phyloP scores from a whole-genome alignment of 2,329 filamentous ascomycete species.

The Septoria linicola region DNA sequence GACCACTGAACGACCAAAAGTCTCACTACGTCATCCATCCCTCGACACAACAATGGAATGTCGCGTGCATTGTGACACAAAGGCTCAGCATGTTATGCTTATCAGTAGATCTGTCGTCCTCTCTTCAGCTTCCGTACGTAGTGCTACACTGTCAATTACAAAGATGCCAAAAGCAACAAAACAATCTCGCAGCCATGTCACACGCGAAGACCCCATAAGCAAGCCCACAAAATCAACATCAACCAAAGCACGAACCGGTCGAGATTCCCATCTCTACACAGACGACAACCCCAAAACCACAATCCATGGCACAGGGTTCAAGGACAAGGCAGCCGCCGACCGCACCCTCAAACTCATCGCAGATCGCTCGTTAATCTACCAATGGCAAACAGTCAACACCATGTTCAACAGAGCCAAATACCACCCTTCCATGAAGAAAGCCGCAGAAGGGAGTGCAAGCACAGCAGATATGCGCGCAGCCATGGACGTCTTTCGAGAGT shows the following conservation, averaged over 20 bases:
- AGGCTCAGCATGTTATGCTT: too few species aligned
- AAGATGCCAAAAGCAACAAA: too few species aligned
- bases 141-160: too few species aligned
- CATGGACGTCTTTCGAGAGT: constrained; percentile 32
- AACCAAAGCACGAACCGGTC: constrained; percentile 23
- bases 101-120: too few species aligned
- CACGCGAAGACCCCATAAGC: constrained; percentile 12
- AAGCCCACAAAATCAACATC: constrained; percentile 12
- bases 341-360: constrained; percentile 34
- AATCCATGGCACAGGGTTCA: constrained; percentile 38
- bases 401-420: constrained; percentile 35
- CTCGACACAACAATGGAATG: too few species aligned
- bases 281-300: constrained; percentile 38
- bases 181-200: too few species aligned
- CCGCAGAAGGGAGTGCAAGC: constrained; percentile 16
- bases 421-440: constrained; percentile 33
- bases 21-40: too few species aligned
- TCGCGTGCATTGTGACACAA: too few species aligned
- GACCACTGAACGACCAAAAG: too few species aligned
- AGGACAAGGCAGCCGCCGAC: constrained; percentile 31
- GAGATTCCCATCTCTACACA: constrained; percentile 37
- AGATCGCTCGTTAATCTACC: constrained; percentile 34
- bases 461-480: constrained; percentile 30
- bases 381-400: constrained; percentile 38
- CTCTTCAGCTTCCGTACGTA: too few species aligned